Conservation (phyloP, 1,284 basidiomycete species). For the Melanopsichium pennsylvanicum region DNA sequence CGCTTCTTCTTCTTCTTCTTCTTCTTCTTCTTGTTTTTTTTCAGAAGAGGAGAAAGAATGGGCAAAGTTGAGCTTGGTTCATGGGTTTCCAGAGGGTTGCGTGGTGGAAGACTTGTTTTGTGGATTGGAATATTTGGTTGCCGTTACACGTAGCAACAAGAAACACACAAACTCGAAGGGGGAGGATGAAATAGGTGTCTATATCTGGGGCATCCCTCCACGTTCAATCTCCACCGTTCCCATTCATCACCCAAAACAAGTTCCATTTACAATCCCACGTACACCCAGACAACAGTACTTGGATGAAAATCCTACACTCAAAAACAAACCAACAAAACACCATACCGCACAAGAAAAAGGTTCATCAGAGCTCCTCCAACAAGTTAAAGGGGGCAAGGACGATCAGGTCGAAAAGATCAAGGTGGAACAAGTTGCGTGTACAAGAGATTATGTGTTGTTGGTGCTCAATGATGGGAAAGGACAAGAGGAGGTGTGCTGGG, state of each 20-base stretch:
- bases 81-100: not conserved
- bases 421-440: slow-evolving; percentile 17
- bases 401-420: not conserved
- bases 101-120: slow-evolving; percentile 3
- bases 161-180: not conserved
- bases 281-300: slow-evolving; percentile 15
- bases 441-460: slow-evolving; percentile 17
- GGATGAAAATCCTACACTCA: slow-evolving; percentile 11
- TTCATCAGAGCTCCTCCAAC: not conserved
- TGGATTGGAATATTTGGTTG: slow-evolving; percentile 32
- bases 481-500: slow-evolving; percentile 16
- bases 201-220: slow-evolving; percentile 29
- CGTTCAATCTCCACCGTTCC: not conserved
- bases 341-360: too few relatives aligned
- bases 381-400: not conserved
- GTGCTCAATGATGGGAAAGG: slow-evolving; percentile 17
- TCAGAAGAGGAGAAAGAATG: not conserved
- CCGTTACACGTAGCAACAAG: slow-evolving; percentile 11
- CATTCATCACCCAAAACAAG: not conserved
- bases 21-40: too few relatives aligned
- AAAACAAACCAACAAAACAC: too few relatives aligned
- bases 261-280: slow-evolving; percentile 6
- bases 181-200: not conserved
- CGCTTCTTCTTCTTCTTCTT: not conserved
- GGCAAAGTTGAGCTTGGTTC: not conserved